These are phyloP conservation scores for Pythium vanterpoolii DNA, from an alignment of 352 stramenopile genomes.

Conservation along the genomic window DNA sequence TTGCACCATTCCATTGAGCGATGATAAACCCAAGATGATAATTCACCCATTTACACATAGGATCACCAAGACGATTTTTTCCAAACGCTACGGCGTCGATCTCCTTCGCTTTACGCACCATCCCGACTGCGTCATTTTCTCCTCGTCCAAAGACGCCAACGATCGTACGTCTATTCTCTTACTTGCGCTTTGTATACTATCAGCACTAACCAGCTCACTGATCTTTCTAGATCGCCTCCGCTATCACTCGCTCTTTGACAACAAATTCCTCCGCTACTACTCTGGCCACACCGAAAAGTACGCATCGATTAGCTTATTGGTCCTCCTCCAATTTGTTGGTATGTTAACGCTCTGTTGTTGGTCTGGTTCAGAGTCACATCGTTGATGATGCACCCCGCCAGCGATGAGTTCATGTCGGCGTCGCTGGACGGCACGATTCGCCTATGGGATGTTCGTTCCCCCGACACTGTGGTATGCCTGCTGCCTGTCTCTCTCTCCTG, in stretches of 20 bases:
- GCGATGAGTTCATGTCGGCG: conserved; percentile 81
- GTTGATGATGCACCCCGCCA: conserved; percentile 84
- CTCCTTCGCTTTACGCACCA: conserved; percentile 81
- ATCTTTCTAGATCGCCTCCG: conserved; percentile 67
- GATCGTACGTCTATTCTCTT: conserved; percentile 55
- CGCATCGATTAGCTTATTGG: background rate
- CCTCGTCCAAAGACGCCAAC: conserved; percentile 65
- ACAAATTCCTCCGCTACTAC: conserved; percentile 88
- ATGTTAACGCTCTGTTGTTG: background rate
- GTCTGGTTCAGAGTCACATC: conserved; percentile 54
- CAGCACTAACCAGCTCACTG: too few relatives aligned
- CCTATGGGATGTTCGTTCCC: conserved; percentile 75
- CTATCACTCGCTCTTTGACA: conserved; percentile 89
- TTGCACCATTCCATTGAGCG: background rate
- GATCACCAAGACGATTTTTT: conserved; percentile 82
- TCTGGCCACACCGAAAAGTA: conserved; percentile 73
- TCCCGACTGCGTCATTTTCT: conserved; percentile 84
- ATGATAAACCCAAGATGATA: background rate
- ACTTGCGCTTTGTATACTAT: too few relatives aligned
- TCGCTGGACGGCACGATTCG: conserved; percentile 75
- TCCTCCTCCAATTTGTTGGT: background rate
- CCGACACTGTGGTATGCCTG: conserved; percentile 46
- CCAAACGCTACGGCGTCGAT: conserved; percentile 80
- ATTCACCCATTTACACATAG: conserved; percentile 19
- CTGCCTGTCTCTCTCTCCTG: background rate